Conservation (phyloP, 2,329 filamentous ascomycete genomes). For the Cladophialophora exuberans region DNA sequence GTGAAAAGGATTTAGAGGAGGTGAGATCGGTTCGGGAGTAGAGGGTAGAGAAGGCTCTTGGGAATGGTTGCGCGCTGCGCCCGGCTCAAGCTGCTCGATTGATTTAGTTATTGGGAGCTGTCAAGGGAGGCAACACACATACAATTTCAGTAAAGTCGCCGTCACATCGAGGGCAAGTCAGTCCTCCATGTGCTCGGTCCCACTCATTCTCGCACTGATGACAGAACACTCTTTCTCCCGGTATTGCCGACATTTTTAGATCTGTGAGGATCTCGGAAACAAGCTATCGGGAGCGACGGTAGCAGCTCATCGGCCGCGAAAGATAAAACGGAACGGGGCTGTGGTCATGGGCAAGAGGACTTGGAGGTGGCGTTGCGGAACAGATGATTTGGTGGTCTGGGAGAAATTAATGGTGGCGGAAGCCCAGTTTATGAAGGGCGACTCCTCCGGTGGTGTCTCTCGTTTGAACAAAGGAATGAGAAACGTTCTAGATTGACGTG, state of each 20-base stretch:
- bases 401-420: conserved; percentile 2
- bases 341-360: conserved; percentile 18
- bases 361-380: not conserved
- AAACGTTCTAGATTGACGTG: not conserved
- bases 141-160: conserved; percentile 87
- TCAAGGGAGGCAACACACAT: conserved; percentile 41
- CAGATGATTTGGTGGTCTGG: not conserved
- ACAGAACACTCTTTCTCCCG: conserved; percentile 79
- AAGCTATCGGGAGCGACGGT: not conserved
- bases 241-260: conserved; percentile 20
- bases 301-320: not conserved
- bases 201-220: conserved; percentile 81
- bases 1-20: conserved; percentile 37
- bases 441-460: not conserved
- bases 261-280: not conserved
- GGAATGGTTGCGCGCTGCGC: conserved; percentile 37
- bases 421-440: not conserved
- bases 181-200: conserved; percentile 70
- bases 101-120: conserved; percentile 8
- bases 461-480: not conserved
- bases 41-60: conserved; percentile 36
- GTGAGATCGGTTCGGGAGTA: conserved; percentile 35
- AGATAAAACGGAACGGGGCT: conserved; percentile 9
- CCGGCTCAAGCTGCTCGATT: conserved; percentile 20
- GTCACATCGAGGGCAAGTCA: conserved; percentile 76